Conservation (phyloP, 768 basidiomycete species). For the Daedalea quercina region DNA sequence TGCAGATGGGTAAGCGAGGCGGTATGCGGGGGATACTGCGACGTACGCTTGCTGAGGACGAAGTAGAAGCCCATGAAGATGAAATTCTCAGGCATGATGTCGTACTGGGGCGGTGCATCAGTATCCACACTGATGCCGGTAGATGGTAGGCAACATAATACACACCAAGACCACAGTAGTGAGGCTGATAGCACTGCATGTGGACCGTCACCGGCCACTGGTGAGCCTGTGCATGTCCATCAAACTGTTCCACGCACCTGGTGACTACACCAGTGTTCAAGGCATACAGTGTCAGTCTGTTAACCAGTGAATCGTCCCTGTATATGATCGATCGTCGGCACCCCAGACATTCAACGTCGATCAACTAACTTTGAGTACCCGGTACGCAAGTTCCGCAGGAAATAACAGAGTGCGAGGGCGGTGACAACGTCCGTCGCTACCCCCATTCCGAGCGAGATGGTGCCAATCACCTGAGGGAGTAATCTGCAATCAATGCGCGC, state of each 20-base stretch:
- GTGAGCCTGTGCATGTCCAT: not conserved
- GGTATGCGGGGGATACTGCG: not conserved
- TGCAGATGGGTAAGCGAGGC: not conserved
- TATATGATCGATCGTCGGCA: not conserved
- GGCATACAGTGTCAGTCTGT: constrained; percentile 49
- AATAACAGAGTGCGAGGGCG: constrained; percentile 45
- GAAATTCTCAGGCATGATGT: constrained; percentile 46
- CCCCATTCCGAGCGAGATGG: constrained; percentile 41
- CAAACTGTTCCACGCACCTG: constrained; percentile 32
- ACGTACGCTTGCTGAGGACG: constrained; percentile 57
- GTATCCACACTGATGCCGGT: not conserved
- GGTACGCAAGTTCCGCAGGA: constrained; percentile 46
- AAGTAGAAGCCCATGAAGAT: constrained; percentile 60
- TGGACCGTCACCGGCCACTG: not conserved
- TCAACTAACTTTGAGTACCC: constrained; percentile 36
- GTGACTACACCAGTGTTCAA: constrained; percentile 58
- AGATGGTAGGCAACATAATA: not conserved
- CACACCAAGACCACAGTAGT: constrained; percentile 52
- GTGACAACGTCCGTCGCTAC: constrained; percentile 45
- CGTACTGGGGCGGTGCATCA: constrained; percentile 36
- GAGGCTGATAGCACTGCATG: constrained; percentile 35
- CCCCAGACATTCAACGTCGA: not conserved
- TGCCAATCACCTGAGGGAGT: constrained; percentile 35
- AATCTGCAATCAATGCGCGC: not conserved
- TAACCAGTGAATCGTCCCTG: constrained; percentile 54